phyloP scores from a whole-genome alignment of 139 green algal species.

The Chlorella sp. region DNA sequence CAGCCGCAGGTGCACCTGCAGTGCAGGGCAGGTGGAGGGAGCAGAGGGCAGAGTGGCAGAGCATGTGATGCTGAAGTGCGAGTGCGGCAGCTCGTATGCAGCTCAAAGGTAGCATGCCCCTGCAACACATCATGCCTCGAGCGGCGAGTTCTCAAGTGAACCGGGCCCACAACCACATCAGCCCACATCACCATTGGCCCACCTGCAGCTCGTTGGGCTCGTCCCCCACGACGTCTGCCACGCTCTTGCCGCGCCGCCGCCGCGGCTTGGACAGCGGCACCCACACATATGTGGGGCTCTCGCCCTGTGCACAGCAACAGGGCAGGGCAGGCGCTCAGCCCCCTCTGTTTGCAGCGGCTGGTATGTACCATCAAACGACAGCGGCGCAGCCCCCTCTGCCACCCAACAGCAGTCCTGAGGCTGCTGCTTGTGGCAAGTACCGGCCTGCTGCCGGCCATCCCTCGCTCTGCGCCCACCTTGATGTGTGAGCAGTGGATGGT shows the following conservation, averaged over 20 bases:
- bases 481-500: conserved; percentile 51
- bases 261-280: conserved; percentile 58
- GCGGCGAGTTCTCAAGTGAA: too few relatives aligned
- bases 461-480: not conserved
- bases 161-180: too few relatives aligned
- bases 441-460: not conserved
- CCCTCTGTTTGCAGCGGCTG: too few relatives aligned
- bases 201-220: conserved; percentile 48
- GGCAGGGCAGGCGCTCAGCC: not conserved
- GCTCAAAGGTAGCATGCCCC: too few relatives aligned
- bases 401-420: too few relatives aligned
- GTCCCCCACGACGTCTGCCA: conserved; percentile 6
- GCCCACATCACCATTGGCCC: not conserved
- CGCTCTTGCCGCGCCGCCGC: not conserved
- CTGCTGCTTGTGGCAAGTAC: too few relatives aligned
- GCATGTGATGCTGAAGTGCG: too few relatives aligned
- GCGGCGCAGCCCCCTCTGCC: too few relatives aligned
- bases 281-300: conserved; percentile 81
- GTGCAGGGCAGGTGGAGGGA: not conserved
- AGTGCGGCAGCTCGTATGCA: too few relatives aligned
- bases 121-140: too few relatives aligned
- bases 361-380: too few relatives aligned
- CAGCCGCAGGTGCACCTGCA: conserved; percentile 76
- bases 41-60: too few relatives aligned
- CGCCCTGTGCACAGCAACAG: conserved; percentile 16